Evolutionary conservation across 2,329 filamentous ascomycete genomes (phyloP).

Genomic region (Furcasterigmium furcatum): DNA sequence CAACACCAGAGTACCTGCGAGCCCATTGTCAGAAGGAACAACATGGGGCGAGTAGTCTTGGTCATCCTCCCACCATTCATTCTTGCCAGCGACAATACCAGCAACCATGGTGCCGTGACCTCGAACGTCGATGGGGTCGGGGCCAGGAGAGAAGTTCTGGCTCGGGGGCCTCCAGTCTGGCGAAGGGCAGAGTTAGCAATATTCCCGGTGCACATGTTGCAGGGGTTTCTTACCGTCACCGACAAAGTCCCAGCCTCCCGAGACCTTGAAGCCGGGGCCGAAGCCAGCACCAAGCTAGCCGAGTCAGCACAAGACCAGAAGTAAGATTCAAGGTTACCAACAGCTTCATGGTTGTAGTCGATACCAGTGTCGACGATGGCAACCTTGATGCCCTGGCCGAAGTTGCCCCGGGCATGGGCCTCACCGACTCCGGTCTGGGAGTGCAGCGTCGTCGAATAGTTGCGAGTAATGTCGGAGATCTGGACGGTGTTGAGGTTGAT

Average conservation of each 20-base stretch:
- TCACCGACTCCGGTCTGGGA: conserved; percentile 7
- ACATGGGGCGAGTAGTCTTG: too few species aligned
- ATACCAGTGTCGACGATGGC: conserved; percentile 11
- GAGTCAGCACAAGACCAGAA: too few species aligned
- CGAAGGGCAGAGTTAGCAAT: too few species aligned
- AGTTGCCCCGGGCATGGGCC: conserved; percentile 4
- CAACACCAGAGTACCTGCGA: conserved; percentile 42
- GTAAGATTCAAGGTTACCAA: conserved; percentile 15
- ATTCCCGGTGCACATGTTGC: too few species aligned
- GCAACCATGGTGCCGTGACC: conserved; percentile 41
- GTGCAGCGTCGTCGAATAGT: conserved; percentile 13
- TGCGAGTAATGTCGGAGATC: too few species aligned
- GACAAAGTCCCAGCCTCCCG: conserved; percentile 36
- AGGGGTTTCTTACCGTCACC: conserved; percentile 30
- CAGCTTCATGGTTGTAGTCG: conserved; percentile 39
- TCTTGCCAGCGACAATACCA: conserved; percentile 45
- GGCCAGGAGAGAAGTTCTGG: conserved; percentile 13
- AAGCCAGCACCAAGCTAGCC: conserved; percentile 39
- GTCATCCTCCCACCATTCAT: conserved; percentile 28
- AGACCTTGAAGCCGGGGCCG: conserved; percentile 37
- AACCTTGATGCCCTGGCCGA: conserved; percentile 9
- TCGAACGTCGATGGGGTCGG: conserved; percentile 28
- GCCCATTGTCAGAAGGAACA: too few species aligned
- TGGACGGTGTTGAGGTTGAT: too few species aligned
- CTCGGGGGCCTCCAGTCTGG: background rate